Percentiles rank a stretch among this genome's conserved stretches.
Conservation (phyloP, 2,329 filamentous ascomycete species). For the Pseudocercospora fuligena region DNA sequence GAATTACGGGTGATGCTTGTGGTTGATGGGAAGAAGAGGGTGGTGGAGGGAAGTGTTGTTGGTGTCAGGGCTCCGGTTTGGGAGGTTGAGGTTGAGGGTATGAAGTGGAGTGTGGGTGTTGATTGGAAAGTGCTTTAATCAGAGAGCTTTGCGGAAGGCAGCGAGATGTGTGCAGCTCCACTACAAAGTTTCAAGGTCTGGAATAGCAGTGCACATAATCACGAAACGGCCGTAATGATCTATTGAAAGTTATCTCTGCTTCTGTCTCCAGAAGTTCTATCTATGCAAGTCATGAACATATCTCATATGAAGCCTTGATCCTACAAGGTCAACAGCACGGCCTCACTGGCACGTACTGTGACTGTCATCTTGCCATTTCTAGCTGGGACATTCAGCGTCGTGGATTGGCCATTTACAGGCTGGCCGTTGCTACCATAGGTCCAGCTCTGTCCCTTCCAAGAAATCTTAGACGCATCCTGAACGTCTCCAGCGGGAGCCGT, state of each 20-base stretch:
- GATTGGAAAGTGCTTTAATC: slow-evolving; percentile 44
- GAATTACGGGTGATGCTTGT: slow-evolving; percentile 30
- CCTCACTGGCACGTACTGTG: slow-evolving; percentile 15
- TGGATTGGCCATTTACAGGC: slow-evolving; percentile 11
- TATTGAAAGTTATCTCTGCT: too few species aligned
- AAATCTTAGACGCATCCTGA: slow-evolving; percentile 24
- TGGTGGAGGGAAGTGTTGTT: slow-evolving; percentile 38
- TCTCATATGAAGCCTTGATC: neutral
- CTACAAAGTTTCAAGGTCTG: too few species aligned
- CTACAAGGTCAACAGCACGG: slow-evolving; percentile 21
- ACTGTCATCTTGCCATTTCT: slow-evolving; percentile 8
- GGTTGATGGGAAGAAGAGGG: slow-evolving; percentile 30
- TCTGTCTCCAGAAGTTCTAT: too few species aligned
- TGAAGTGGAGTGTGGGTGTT: slow-evolving; percentile 47
- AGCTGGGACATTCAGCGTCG: slow-evolving; percentile 4
- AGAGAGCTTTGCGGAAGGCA: neutral
- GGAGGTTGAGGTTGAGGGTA: slow-evolving; percentile 45
- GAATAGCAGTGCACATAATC: too few species aligned
- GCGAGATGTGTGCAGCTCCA: too few species aligned
- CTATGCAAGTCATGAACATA: neutral
- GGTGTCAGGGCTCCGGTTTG: slow-evolving; percentile 48
- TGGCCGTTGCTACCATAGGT: slow-evolving; percentile 21
- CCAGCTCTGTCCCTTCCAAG: slow-evolving; percentile 25
- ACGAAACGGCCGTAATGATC: too few species aligned
- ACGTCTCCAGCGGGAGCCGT: slow-evolving; percentile 21